Evolutionary conservation across 306 rosid species (phyloP).

Genomic region (Trifolium subterraneum): DNA sequence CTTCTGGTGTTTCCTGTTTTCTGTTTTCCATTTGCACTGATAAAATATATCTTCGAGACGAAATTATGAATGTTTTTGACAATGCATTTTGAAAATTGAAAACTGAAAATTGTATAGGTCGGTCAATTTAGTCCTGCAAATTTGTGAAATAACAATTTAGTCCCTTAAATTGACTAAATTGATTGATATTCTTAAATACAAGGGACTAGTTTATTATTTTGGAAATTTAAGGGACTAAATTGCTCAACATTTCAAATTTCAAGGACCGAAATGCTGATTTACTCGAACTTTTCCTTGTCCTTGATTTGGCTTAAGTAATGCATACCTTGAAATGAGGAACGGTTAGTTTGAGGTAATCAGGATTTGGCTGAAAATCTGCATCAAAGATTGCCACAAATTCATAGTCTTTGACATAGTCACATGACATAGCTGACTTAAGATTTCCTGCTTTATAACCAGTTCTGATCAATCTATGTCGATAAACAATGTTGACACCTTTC

Average conservation of each 20-base stretch:
- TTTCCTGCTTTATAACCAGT: constrained; percentile 98
- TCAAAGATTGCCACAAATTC: constrained; percentile 94
- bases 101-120: no score
- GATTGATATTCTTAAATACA: no score
- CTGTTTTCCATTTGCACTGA: background rate
- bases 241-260: no score
- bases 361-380: constrained; percentile 95
- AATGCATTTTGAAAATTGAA: no score
- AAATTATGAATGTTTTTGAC: background rate
- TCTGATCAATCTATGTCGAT: constrained; percentile 89
- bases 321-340: constrained; percentile 95
- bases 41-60: background rate
- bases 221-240: no score
- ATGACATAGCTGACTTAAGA: constrained; percentile 93
- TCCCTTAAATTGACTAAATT: no score
- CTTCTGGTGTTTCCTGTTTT: background rate
- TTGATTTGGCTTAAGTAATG: background rate
- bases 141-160: no score
- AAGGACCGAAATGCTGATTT: no score
- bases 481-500: constrained; percentile 83
- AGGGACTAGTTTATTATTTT: no score
- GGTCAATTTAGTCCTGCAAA: no score
- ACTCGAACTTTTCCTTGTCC: background rate
- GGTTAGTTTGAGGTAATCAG: constrained; percentile 85
- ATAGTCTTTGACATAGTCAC: constrained; percentile 87